A percentile compares a stretch with the other conserved stretches of the same genome.
These are phyloP conservation scores for Neckera pumila DNA, from an alignment of 225 moss, liverwort and hornwort genomes.

Conservation along the genomic window DNA sequence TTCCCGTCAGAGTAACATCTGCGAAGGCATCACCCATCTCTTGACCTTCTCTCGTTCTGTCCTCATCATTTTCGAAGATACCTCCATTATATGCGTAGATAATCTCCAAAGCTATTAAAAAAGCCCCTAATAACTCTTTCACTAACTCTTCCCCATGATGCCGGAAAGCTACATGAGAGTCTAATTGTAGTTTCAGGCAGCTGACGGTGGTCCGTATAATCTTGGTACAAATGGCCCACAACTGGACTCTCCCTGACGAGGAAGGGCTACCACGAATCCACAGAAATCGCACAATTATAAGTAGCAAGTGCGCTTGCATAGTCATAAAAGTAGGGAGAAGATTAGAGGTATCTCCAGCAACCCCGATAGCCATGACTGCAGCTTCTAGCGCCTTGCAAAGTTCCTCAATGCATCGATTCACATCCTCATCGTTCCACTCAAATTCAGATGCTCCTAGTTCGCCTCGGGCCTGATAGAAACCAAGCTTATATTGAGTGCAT, in stretches of 20 bases:
- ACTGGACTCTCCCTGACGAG: constrained; percentile 19
- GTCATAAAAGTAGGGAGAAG: constrained; percentile 61
- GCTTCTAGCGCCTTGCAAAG: constrained; percentile 63
- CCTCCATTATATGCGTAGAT: constrained; percentile 49
- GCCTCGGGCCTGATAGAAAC: constrained; percentile 25
- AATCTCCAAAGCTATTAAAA: constrained; percentile 65
- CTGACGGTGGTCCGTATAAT: constrained; percentile 62
- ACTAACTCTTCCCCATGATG: constrained; percentile 59
- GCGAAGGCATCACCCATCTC: constrained; percentile 62
- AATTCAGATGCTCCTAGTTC: constrained; percentile 18
- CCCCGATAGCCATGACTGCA: constrained; percentile 41
- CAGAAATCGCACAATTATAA: constrained; percentile 61
- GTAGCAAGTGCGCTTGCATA: constrained; percentile 75
- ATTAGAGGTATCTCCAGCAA: constrained; percentile 49
- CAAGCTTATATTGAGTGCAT: neutral
- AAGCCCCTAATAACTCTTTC: constrained; percentile 58
- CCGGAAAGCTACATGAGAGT: constrained; percentile 33
- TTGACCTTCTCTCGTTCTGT: constrained; percentile 15
- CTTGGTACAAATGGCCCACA: constrained; percentile 52
- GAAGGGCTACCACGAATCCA: constrained; percentile 25
- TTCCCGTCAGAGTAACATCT: constrained; percentile 60
- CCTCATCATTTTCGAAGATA: constrained; percentile 5
- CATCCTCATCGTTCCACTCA: constrained; percentile 63
- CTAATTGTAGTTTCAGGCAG: constrained; percentile 70
- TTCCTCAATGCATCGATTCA: constrained; percentile 46